These are phyloP conservation scores for Aurifilum marmelostoma DNA, from an alignment of 2,329 filamentous ascomycete species.

Conservation along the genomic window DNA sequence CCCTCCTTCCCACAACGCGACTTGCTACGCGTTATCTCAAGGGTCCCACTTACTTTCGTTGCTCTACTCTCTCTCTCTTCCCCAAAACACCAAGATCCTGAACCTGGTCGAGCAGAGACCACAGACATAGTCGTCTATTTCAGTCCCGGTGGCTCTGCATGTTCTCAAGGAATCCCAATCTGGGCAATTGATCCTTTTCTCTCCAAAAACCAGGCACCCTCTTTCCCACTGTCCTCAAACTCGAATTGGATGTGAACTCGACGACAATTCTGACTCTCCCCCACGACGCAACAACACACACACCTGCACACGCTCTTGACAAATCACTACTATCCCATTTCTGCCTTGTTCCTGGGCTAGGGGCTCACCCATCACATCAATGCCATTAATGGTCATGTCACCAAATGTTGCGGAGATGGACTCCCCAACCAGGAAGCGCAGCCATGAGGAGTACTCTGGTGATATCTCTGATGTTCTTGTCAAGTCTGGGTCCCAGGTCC, in stretches of 20 bases:
- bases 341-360: neutral
- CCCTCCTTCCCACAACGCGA: slow-evolving; percentile 7
- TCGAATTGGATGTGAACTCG: neutral
- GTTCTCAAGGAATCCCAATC: neutral
- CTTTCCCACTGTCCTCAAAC: neutral
- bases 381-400: slow-evolving; percentile 54
- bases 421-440: slow-evolving; percentile 47
- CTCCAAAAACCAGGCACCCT: neutral
- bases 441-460: slow-evolving; percentile 49
- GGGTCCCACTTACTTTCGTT: slow-evolving; percentile 8
- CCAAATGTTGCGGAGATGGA: slow-evolving; percentile 53
- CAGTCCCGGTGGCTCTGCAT: neutral
- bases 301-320: neutral
- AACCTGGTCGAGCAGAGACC: neutral
- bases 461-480: slow-evolving; percentile 32
- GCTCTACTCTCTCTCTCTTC: neutral
- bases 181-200: neutral
- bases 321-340: neutral
- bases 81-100: neutral
- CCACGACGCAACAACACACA: neutral
- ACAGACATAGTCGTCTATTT: neutral
- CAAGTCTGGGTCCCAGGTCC: slow-evolving; percentile 22
- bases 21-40: slow-evolving; percentile 10
- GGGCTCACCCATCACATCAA: slow-evolving; percentile 35
- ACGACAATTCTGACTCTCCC: neutral